These are phyloP conservation scores for Ilex aquifolium DNA, from an alignment of 257 asterid species.

Conservation along the genomic window DNA sequence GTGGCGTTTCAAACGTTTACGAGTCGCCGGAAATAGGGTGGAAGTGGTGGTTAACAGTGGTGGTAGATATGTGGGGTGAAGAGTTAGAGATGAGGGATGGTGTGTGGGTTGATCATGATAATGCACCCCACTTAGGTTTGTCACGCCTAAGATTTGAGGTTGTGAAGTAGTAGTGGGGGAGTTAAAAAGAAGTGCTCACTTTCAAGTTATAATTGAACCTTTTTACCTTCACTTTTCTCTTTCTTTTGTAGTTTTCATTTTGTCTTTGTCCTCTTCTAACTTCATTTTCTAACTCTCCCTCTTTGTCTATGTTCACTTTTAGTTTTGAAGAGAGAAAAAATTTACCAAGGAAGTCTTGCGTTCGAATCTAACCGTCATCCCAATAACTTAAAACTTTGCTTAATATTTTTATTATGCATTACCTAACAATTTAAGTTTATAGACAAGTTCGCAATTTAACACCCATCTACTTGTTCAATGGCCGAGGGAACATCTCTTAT, in stretches of 20 bases:
- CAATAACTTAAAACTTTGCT: too few species aligned
- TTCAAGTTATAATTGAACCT: too few species aligned
- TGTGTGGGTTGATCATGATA: constrained; percentile 59
- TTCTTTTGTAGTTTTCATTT: constrained; percentile 4
- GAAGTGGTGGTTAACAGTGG: not conserved
- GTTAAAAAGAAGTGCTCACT: constrained; percentile 13
- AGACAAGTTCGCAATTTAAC: too few species aligned
- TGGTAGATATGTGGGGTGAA: constrained; percentile 13
- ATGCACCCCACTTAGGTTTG: constrained; percentile 76
- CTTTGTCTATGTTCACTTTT: too few species aligned
- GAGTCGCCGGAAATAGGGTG: constrained; percentile 37
- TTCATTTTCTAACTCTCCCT: not conserved
- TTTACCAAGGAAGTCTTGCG: too few species aligned
- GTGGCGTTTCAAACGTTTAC: constrained; percentile 71
- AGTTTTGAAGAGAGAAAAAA: too few species aligned
- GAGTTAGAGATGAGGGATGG: constrained; percentile 27
- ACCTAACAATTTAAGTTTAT: too few species aligned
- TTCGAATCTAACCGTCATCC: too few species aligned
- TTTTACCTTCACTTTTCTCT: constrained; percentile 13
- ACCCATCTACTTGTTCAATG: too few species aligned
- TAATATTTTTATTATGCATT: too few species aligned
- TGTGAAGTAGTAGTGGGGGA: constrained; percentile 38
- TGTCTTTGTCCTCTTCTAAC: constrained; percentile 7
- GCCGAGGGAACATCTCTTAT: too few species aligned
- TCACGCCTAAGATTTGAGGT: constrained; percentile 74